Conservation (phyloP, 768 basidiomycete species). For the Suillus fuscotomentosus region DNA sequence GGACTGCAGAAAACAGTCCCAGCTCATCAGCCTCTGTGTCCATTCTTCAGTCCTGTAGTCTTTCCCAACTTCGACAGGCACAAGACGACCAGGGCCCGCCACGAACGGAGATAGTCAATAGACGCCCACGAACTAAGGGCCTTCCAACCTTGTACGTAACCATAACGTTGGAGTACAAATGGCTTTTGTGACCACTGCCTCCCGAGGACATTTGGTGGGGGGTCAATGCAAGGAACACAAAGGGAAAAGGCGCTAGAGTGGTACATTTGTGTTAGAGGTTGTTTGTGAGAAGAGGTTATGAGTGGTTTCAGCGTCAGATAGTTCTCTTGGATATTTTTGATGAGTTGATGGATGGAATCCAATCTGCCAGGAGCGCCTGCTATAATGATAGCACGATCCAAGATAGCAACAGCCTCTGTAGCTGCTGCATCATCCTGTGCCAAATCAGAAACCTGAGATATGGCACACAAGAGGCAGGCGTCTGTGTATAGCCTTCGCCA, state of each 20-base stretch:
- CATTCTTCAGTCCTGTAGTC: constrained; percentile 83
- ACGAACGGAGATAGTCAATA: constrained; percentile 62
- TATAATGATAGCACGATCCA: constrained; percentile 84
- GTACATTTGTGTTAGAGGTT: constrained; percentile 8
- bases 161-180: constrained; percentile 60
- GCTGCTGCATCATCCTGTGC: constrained; percentile 21
- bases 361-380: constrained; percentile 74
- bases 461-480: constrained; percentile 56
- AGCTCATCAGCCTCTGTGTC: constrained; percentile 76
- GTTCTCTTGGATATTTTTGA: constrained; percentile 57
- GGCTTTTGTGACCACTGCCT: constrained; percentile 45
- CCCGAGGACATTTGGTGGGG: constrained; percentile 66
- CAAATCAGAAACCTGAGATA: constrained; percentile 32
- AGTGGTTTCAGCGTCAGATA: background rate
- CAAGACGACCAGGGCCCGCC: constrained; percentile 78
- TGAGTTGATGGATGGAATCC: constrained; percentile 62
- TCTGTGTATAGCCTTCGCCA: constrained; percentile 82
- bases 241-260: constrained; percentile 5
- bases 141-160: constrained; percentile 71
- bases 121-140: constrained; percentile 77
- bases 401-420: constrained; percentile 48
- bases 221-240: constrained; percentile 39
- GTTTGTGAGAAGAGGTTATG: background rate
- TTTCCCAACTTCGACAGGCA: constrained; percentile 87
- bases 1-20: constrained; percentile 69